Evolutionary conservation across 2,329 filamentous ascomycete genomes (phyloP), one percentile per base, ranked within the genome.

Genomic region (Rhinocladiella mackenziei): DNA sequence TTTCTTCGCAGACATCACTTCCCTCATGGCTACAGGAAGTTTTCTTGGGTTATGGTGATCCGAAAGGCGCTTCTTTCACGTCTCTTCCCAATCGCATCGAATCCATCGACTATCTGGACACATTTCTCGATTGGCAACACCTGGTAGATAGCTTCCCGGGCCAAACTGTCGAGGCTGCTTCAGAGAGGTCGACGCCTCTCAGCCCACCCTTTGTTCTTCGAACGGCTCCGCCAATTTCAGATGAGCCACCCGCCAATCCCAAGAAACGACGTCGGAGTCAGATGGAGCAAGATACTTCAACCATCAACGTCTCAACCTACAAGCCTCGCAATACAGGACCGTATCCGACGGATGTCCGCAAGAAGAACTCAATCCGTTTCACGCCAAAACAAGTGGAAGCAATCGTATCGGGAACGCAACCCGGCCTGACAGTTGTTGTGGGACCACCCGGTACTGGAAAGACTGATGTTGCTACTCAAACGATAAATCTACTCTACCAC

Each of bases 401-500:
- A 18, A 92, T 98, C 58, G 81, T 86, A 48, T 96, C 91, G 29
- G 92, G 92, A 14, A 89, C 87, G 5, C 94, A 98, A 59, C 91
- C 92, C 25, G 92, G 94, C 14, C 74, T 98, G 39, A 96, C 91
- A 1, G 79, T 98, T 35, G 84, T 98, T 56, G 87, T 98, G 51
- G 92, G 92, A 1, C 92, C 92, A 41, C 92, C 92, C 5, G 92
- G 92, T 42, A 98, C 92, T 5, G 92, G 94, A 51, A 98, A 98
- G 72, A 98, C 92, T n/a, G 92, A 98, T 66, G 92, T 98, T 40
- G 89, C 89, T 35, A 96, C 91, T 3, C 92, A 98, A 65, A 94
- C 97, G 62, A 98, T 98, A 68, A 96, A 87, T 71, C 96, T 97
- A 64, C 85, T 98, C 57, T 98, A 98, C 62, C 91, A 97, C 71